These are phyloP conservation scores for Suhomyces choctaworum DNA, from an alignment of 1,139 yeast species.

Conservation along the genomic window DNA sequence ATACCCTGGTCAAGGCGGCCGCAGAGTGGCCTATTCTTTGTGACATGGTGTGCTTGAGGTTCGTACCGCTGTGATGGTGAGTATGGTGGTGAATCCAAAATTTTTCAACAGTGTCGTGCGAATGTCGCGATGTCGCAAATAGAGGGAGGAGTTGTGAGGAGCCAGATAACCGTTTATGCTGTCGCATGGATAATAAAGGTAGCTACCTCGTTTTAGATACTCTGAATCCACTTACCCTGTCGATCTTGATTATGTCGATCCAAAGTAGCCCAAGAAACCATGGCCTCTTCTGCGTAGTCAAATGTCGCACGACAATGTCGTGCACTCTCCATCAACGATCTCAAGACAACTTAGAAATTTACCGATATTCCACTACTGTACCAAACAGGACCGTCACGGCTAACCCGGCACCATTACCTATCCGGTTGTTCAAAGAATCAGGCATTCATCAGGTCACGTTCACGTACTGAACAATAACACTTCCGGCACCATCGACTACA, in stretches of 20 bases:
- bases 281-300: too few species aligned
- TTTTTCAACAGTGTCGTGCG: conserved; percentile 7
- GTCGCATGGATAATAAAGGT: too few species aligned
- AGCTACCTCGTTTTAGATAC: too few species aligned
- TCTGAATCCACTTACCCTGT: too few species aligned
- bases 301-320: conserved; percentile 7
- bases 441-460: too few species aligned
- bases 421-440: not conserved
- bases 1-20: conserved; percentile 77
- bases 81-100: conserved; percentile 2
- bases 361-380: not conserved
- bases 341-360: not conserved
- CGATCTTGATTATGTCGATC: too few species aligned
- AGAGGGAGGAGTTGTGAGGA: not conserved
- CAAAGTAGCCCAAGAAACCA: too few species aligned
- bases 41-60: conserved; percentile 38
- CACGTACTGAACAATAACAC: too few species aligned
- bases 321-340: conserved; percentile 4
- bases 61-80: conserved; percentile 1
- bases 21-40: conserved; percentile 63
- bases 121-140: conserved; percentile 2
- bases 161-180: not conserved
- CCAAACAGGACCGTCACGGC: not conserved
- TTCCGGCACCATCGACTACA: too few species aligned
- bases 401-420: not conserved